phyloP scores from a whole-genome alignment of 2,329 filamentous ascomycete species.

The Fusarium clavum region DNA sequence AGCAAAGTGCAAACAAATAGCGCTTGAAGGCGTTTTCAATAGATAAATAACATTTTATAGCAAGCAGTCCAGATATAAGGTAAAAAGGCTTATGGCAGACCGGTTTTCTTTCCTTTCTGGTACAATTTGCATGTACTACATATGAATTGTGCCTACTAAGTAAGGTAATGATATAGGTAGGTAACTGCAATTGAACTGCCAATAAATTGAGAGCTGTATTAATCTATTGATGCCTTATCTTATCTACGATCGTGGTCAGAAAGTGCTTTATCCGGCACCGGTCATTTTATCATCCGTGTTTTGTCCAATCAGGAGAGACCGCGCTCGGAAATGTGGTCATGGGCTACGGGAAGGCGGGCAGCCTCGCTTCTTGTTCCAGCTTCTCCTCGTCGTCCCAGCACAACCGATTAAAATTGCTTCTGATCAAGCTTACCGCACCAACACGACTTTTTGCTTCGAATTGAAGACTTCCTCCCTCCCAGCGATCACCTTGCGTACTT shows the following conservation, averaged over 20 bases:
- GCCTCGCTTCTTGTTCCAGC: slow-evolving; percentile 48
- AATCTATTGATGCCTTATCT: slow-evolving; percentile 3
- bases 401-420: slow-evolving; percentile 42
- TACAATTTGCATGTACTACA: not conserved
- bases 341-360: slow-evolving; percentile 48
- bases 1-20: not conserved
- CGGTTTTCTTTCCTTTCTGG: not conserved
- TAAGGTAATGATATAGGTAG: too few relatives aligned
- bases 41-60: not conserved
- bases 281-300: slow-evolving; percentile 40
- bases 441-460: slow-evolving; percentile 11
- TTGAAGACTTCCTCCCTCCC: not conserved
- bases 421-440: slow-evolving; percentile 15
- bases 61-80: not conserved
- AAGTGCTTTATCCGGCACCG: slow-evolving; percentile 36
- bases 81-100: not conserved
- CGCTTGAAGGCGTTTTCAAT: not conserved
- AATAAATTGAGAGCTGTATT: not conserved
- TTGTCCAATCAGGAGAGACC: slow-evolving; percentile 36
- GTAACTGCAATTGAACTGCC: not conserved
- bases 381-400: slow-evolving; percentile 44
- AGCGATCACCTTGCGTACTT: not conserved
- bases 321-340: slow-evolving; percentile 47
- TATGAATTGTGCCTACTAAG: not conserved
- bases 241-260: slow-evolving; percentile 5